Evolutionary conservation across 2,329 filamentous ascomycete species (phyloP).

Genomic region (Calonectria hawksworthii): DNA sequence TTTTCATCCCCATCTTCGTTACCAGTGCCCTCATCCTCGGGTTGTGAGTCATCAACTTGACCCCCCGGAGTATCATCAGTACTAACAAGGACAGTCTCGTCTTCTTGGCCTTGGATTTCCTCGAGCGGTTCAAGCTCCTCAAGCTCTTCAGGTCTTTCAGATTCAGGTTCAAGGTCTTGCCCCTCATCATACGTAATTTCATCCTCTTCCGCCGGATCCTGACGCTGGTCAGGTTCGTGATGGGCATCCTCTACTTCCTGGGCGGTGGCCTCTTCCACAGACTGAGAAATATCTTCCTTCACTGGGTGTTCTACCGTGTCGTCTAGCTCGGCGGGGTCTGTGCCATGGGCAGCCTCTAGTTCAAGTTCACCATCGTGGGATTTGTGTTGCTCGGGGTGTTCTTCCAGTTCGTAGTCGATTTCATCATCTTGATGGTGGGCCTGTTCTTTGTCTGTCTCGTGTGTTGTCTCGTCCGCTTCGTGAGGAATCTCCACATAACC

Average conservation of each 20-base stretch:
- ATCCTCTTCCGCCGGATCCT: conserved; percentile 26
- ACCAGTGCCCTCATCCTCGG: conserved; percentile 21
- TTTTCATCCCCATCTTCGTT: conserved; percentile 14
- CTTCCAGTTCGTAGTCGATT: conserved; percentile 49
- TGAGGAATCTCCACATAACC: conserved; percentile 19
- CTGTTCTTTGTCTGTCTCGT: conserved; percentile 21
- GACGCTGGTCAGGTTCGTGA: neutral
- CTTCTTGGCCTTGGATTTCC: conserved; percentile 9
- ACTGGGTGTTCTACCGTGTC: neutral
- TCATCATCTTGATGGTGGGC: conserved; percentile 40
- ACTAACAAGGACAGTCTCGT: neutral
- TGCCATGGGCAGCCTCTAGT: conserved; percentile 27
- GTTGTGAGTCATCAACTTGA: conserved; percentile 30
- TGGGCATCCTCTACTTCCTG: conserved; percentile 6
- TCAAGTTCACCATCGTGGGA: conserved; percentile 7
- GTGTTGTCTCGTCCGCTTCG: conserved; percentile 2
- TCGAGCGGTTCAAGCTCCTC: neutral
- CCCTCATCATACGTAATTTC: conserved; percentile 31
- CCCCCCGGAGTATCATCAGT: conserved; percentile 18
- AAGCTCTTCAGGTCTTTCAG: neutral
- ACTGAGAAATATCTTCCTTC: conserved; percentile 1
- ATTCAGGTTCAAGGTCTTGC: neutral
- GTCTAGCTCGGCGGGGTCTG: neutral
- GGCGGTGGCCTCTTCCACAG: conserved; percentile 9
- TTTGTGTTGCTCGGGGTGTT: conserved; percentile 35